Base-by-base conservation (phyloP, 2,329 filamentous ascomycete genomes). In the Didymella pomorum region DNA sequence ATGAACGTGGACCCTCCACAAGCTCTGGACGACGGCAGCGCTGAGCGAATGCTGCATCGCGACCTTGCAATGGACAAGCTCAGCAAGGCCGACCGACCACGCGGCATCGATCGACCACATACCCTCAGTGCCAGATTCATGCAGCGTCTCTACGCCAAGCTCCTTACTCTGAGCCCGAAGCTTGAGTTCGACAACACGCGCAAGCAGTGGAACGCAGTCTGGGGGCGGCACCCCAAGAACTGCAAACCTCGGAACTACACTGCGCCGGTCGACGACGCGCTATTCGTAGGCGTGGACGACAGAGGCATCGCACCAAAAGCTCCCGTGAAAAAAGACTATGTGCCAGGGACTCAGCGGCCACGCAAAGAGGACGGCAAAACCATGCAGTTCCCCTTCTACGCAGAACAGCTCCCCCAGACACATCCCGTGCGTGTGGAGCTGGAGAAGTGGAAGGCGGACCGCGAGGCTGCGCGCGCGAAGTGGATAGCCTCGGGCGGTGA, bases 71-170 rank as follows among this genome's bases (percentile, higher is more conserved):
- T 72, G 47, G 58, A 70, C 48, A 74, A 70, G 51, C 71, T 64
- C 4, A 71, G 59, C 58, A 67, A 66, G 25, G 71, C 67, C 55
- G 60, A 72, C 42, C 63, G 44, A 39, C 69, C 66, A 1, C 60
- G 60, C 25, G 70, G 67, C 42, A 57, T 62, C 21, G 45, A 69
- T 4, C 61, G 68, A 2, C 75, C 74, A 1, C 78, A 79, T 52
- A 60, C 48, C n/a, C 71, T 83, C 31, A 82, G 75, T 2, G 60
- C 70, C 11, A 75, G 79, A 10, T 78, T 76, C 55, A 83, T 84
- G 82, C 71, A 71, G 51, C 73, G 80, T 29, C 60, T 83, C 16
- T 84, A 81, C 73, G 63, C 69, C 5, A 70, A 68, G 23, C 67
- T 83, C 7, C 78, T 82, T 50, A 60, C 59, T 2, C 72, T 79